Evolutionary conservation across 371 early-diverging fungal species (phyloP).

Genomic region (Encephalitozoon romaleae): DNA sequence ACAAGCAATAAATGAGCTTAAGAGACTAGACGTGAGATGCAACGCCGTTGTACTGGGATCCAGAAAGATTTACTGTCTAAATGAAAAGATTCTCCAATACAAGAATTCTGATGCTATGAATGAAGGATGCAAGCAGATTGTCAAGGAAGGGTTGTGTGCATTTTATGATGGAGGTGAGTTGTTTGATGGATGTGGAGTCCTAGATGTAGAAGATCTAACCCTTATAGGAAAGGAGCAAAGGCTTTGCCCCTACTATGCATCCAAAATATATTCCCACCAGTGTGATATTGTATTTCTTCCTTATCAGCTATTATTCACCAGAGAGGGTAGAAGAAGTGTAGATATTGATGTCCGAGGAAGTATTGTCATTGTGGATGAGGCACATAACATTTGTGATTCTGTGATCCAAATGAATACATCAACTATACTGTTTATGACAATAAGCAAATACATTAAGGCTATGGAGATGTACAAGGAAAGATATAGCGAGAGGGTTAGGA

Average conservation of each 20-base stretch:
- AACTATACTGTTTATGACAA: slow-evolving; percentile 8
- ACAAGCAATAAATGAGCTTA: slow-evolving; percentile 58
- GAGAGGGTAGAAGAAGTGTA: slow-evolving; percentile 46
- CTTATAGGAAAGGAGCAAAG: slow-evolving; percentile 23
- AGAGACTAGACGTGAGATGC: slow-evolving; percentile 20
- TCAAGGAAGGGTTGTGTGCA: slow-evolving; percentile 48
- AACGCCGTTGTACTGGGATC: slow-evolving; percentile 55
- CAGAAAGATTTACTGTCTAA: slow-evolving; percentile 57
- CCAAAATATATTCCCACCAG: slow-evolving; percentile 31
- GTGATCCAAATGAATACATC: slow-evolving; percentile 55
- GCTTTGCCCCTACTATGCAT: slow-evolving; percentile 60
- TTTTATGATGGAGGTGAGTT: slow-evolving; percentile 38
- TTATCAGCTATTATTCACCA: slow-evolving; percentile 55
- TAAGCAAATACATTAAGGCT: not conserved
- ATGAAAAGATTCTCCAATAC: slow-evolving; percentile 34
- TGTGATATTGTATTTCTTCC: slow-evolving; percentile 58
- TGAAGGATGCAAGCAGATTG: slow-evolving; percentile 50
- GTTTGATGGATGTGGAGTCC: slow-evolving; percentile 15
- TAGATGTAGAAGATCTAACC: slow-evolving; percentile 54
- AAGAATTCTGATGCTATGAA: slow-evolving; percentile 47
- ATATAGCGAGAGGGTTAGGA: not conserved
- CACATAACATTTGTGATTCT: slow-evolving; percentile 60
- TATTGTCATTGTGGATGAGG: slow-evolving; percentile 61
- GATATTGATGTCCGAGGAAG: slow-evolving; percentile 47
- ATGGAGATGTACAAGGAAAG: slow-evolving; percentile 24